Evolutionary conservation across 2,329 filamentous ascomycete genomes (phyloP).

Genomic region (Plectosphaerella sp.): DNA sequence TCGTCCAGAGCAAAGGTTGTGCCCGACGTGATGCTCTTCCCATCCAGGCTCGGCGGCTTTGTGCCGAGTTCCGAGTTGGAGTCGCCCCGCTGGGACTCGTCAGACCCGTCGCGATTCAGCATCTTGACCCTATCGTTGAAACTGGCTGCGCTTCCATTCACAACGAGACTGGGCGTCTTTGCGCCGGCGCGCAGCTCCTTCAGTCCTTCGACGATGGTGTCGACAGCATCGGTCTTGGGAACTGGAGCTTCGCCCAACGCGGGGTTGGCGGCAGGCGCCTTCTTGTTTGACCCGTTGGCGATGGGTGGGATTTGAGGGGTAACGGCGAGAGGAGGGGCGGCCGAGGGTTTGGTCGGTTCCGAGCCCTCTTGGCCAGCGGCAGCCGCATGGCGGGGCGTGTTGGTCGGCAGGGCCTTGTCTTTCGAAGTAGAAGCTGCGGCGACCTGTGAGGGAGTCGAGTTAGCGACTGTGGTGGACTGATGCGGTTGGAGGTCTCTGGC

Average conservation of each 20-base stretch:
- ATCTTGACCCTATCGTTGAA: slow-evolving; percentile 29
- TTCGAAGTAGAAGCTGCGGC: slow-evolving; percentile 45
- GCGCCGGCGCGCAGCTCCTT: slow-evolving; percentile 22
- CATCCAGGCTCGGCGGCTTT: slow-evolving; percentile 86
- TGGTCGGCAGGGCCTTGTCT: slow-evolving; percentile 22
- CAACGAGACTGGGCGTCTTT: slow-evolving; percentile 36
- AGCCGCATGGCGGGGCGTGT: slow-evolving; percentile 20
- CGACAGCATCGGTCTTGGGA: slow-evolving; percentile 3
- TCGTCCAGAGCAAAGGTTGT: slow-evolving; percentile 96
- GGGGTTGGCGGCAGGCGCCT: not conserved
- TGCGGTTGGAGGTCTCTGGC: not conserved
- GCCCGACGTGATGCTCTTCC: slow-evolving; percentile 89
- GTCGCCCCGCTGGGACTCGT: slow-evolving; percentile 56
- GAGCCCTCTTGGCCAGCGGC: slow-evolving; percentile 10
- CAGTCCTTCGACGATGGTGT: slow-evolving; percentile 20
- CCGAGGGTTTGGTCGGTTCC: not conserved
- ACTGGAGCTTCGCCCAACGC: slow-evolving; percentile 1
- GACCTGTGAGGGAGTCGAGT: slow-evolving; percentile 19
- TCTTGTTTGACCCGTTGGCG: not conserved
- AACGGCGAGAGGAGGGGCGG: not conserved
- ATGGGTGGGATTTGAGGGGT: not conserved
- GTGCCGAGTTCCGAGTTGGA: slow-evolving; percentile 63
- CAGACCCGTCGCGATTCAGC: slow-evolving; percentile 40
- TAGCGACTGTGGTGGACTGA: slow-evolving; percentile 7
- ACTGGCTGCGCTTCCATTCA: slow-evolving; percentile 43